Conservation (phyloP, 139 green algal genomes). For the Protoeuglena noctilucae region DNA sequence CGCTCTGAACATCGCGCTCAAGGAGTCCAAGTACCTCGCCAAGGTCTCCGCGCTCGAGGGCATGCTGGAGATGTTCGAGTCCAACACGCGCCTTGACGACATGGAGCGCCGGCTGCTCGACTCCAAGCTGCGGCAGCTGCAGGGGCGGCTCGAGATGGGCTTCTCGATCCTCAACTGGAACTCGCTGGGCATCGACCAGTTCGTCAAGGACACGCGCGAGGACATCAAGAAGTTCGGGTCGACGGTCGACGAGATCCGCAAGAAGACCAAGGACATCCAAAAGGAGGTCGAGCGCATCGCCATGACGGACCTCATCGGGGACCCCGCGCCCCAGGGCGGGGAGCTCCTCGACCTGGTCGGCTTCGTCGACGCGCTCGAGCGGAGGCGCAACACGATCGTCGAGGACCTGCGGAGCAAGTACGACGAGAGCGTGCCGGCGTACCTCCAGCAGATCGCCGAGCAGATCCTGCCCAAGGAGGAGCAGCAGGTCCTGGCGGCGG, state of each 20-base stretch:
- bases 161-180: conserved; percentile 80
- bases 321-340: conserved; percentile 2
- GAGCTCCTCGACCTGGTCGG: conserved; percentile 51
- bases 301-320: conserved; percentile 12
- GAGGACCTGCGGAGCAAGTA: conserved; percentile 67
- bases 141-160: conserved; percentile 48
- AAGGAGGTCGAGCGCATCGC: conserved; percentile 47
- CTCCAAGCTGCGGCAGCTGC: conserved; percentile 40
- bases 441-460: too few relatives aligned
- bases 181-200: conserved; percentile 67
- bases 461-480: conserved; percentile 76
- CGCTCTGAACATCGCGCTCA: conserved; percentile 61
- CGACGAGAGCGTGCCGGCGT: conserved; percentile 45
- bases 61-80: conserved; percentile 63
- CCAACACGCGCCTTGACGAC: conserved; percentile 25
- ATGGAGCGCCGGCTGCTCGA: conserved; percentile 53
- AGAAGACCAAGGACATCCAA: conserved; percentile 66
- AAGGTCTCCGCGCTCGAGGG: conserved; percentile 45
- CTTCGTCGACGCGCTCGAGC: conserved; percentile 60
- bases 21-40: conserved; percentile 50
- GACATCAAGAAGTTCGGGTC: conserved; percentile 37
- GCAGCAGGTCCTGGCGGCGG: too few relatives aligned
- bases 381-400: conserved; percentile 35
- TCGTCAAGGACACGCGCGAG: conserved; percentile 52
- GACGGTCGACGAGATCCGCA: conserved; percentile 54